These are phyloP conservation scores for Pichia cabralensis DNA, from an alignment of 805 yeast species.

Conservation along the genomic window DNA sequence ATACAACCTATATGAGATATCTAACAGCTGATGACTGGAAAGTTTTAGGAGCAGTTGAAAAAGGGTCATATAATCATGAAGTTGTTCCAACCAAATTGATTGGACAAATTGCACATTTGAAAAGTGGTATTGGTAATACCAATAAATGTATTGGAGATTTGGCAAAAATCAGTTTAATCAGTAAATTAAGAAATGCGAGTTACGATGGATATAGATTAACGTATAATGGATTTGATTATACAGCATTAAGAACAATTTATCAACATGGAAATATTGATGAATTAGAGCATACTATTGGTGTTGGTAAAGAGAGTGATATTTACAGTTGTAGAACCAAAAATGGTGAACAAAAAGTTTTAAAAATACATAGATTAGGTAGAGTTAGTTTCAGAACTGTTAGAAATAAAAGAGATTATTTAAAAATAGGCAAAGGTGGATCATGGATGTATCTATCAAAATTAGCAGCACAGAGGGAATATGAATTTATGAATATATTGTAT, in stretches of 20 bases:
- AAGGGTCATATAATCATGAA: conserved; percentile 88
- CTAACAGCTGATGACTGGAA: conserved; percentile 84
- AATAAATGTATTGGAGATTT: conserved; percentile 72
- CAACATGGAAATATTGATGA: conserved; percentile 65
- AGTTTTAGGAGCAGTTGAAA: conserved; percentile 80
- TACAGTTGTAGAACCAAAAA: conserved; percentile 64
- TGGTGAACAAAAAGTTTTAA: conserved; percentile 62
- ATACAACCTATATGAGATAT: conserved; percentile 89
- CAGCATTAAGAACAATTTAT: conserved; percentile 79
- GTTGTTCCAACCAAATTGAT: conserved; percentile 86
- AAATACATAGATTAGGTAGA: conserved; percentile 89
- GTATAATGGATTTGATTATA: conserved; percentile 83
- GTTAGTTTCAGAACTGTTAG: conserved; percentile 88
- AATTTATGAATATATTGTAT: conserved; percentile 71
- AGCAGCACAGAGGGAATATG: conserved; percentile 89
- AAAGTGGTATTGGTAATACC: conserved; percentile 60
- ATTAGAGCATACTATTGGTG: conserved; percentile 83
- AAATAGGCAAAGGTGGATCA: conserved; percentile 59
- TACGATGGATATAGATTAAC: conserved; percentile 92
- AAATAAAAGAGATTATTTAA: conserved; percentile 85
- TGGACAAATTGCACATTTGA: conserved; percentile 66
- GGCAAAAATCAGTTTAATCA: conserved; percentile 74
- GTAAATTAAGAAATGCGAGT: conserved; percentile 77
- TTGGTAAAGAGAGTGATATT: conserved; percentile 96
- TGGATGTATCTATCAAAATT: conserved; percentile 91